A percentile compares a stretch with the other conserved stretches of the same genome.
phyloP scores from a whole-genome alignment of 2,329 filamentous ascomycete species.

The Tolypocladium inflatum region DNA sequence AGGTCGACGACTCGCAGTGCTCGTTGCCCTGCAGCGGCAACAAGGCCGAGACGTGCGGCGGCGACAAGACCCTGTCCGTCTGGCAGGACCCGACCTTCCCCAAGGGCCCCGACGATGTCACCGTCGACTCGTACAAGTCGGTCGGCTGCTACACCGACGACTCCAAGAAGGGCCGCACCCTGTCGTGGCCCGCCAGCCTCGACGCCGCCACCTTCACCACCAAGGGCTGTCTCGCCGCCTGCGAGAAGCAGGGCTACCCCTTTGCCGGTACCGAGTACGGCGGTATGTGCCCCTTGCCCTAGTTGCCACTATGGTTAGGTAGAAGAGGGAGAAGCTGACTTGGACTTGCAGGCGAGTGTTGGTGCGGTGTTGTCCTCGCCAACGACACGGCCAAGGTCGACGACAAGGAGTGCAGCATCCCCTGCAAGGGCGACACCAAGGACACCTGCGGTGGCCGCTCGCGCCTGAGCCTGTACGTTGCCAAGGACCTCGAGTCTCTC shows the following conservation, averaged over 20 bases:
- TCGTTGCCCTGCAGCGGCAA: conserved; percentile 44
- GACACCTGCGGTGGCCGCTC: conserved; percentile 33
- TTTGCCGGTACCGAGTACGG: conserved; percentile 39
- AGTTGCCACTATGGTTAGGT: background rate
- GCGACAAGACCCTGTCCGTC: conserved; percentile 34
- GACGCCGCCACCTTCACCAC: conserved; percentile 28
- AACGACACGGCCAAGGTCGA: conserved; percentile 29
- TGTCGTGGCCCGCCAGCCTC: conserved; percentile 32
- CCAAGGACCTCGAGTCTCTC: conserved; percentile 37
- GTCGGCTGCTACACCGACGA: conserved; percentile 52
- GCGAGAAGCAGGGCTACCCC: conserved; percentile 32
- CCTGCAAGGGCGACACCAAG: conserved; percentile 38
- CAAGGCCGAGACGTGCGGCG: conserved; percentile 35
- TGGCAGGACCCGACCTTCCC: conserved; percentile 40
- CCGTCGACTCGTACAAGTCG: conserved; percentile 43
- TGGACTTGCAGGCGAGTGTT: conserved; percentile 28
- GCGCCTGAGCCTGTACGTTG: conserved; percentile 35
- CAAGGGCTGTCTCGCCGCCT: conserved; percentile 31
- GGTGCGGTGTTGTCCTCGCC: conserved; percentile 43
- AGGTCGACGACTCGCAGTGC: conserved; percentile 43
- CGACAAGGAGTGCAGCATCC: conserved; percentile 33
- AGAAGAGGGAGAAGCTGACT: background rate
- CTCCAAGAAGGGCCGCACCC: conserved; percentile 29
- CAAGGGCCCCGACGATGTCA: conserved; percentile 31
- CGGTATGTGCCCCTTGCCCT: conserved; percentile 7